These are phyloP conservation scores for Penicillium frequentans DNA, from an alignment of 2,329 filamentous ascomycete species.

Conservation along the genomic window DNA sequence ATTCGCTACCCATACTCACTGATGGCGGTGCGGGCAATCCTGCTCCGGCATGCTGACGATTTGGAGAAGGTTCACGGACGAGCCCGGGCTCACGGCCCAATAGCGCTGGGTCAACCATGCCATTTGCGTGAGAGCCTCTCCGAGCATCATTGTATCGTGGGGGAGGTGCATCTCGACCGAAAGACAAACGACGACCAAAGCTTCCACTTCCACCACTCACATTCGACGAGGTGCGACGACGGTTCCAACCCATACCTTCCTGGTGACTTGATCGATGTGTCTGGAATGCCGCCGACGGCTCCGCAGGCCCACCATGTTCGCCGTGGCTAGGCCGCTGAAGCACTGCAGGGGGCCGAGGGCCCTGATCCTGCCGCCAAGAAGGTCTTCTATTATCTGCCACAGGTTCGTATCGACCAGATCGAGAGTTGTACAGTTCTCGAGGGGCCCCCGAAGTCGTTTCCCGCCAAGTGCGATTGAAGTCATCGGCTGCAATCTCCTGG, in stretches of 20 bases:
- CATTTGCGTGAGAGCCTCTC: slow-evolving; percentile 40
- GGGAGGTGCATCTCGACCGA: slow-evolving; percentile 48
- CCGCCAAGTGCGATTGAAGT: slow-evolving; percentile 84
- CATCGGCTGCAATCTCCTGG: slow-evolving; percentile 89
- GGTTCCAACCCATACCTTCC: slow-evolving; percentile 62
- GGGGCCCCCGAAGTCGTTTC: slow-evolving; percentile 64
- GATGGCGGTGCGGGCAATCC: slow-evolving; percentile 31
- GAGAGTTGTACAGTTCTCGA: slow-evolving; percentile 89
- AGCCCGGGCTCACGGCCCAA: slow-evolving; percentile 27
- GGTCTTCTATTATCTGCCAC: slow-evolving; percentile 73
- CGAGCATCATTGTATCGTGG: slow-evolving; percentile 40
- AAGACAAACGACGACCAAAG: slow-evolving; percentile 63
- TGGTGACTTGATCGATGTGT: slow-evolving; percentile 70
- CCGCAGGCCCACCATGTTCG: slow-evolving; percentile 66
- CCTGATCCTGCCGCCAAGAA: slow-evolving; percentile 65
- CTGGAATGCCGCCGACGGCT: slow-evolving; percentile 85
- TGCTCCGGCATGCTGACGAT: slow-evolving; percentile 27
- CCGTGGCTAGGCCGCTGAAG: slow-evolving; percentile 70
- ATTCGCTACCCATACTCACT: slow-evolving; percentile 28
- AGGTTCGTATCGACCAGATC: slow-evolving; percentile 89
- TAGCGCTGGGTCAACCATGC: slow-evolving; percentile 31
- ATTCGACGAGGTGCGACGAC: slow-evolving; percentile 84
- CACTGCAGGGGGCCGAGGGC: slow-evolving; percentile 71
- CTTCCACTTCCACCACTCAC: slow-evolving; percentile 82
- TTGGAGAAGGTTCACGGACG: slow-evolving; percentile 25